Percentiles rank a stretch among this genome's conserved stretches.
These are phyloP conservation scores for Arthonia radiata DNA, from an alignment of 495 filamentous ascomycete genomes.

Conservation along the genomic window DNA sequence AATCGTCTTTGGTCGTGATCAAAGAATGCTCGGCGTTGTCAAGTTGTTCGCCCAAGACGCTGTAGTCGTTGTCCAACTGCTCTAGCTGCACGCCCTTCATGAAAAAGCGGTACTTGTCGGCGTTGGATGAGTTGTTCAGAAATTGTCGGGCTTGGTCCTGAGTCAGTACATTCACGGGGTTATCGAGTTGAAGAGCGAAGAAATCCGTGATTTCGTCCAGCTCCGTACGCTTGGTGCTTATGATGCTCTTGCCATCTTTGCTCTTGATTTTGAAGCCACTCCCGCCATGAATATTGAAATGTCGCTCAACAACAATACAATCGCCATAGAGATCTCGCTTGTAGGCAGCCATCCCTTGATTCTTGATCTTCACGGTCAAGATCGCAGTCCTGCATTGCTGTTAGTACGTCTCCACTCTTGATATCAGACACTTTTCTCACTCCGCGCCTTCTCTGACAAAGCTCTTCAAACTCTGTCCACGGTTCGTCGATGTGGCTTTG, in stretches of 20 bases:
- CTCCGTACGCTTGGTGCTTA: slow-evolving; percentile 65
- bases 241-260: slow-evolving; percentile 34
- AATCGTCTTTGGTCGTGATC: slow-evolving; percentile 20
- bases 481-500: slow-evolving; percentile 85
- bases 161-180: slow-evolving; percentile 91
- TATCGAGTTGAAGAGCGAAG: slow-evolving; percentile 84
- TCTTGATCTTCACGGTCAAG: slow-evolving; percentile 68
- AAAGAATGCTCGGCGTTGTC: slow-evolving; percentile 44
- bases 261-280: slow-evolving; percentile 77
- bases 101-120: slow-evolving; percentile 90
- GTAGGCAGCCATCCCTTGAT: slow-evolving; percentile 61
- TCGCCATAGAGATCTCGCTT: slow-evolving; percentile 61
- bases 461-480: slow-evolving; percentile 69
- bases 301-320: slow-evolving; percentile 70
- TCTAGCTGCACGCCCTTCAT: slow-evolving; percentile 87
- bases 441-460: slow-evolving; percentile 85
- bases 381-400: slow-evolving; percentile 16
- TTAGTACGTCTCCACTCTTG: slow-evolving; percentile 11
- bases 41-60: slow-evolving; percentile 41
- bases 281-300: slow-evolving; percentile 52
- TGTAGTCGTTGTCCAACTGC: slow-evolving; percentile 76
- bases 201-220: slow-evolving; percentile 87
- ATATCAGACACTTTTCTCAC: slow-evolving; percentile 17
- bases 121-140: slow-evolving; percentile 53
- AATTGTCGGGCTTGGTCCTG: slow-evolving; percentile 92